Conservation (phyloP, 164 flowering plant genomes). For the Tetrastigma voinierianum region DNA sequence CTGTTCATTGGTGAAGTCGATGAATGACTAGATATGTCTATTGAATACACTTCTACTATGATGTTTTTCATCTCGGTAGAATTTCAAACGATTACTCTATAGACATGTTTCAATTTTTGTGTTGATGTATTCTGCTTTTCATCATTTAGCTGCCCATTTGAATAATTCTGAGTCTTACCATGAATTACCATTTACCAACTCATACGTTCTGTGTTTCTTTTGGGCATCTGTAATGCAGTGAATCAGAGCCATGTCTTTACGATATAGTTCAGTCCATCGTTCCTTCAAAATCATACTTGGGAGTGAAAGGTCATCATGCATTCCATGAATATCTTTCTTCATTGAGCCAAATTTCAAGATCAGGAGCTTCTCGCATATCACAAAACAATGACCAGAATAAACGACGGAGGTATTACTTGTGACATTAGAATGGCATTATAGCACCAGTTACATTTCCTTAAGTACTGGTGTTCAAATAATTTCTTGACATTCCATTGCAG, state of each 20-base stretch:
- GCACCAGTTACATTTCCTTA: background rate
- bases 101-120: background rate
- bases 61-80: no score
- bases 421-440: background rate
- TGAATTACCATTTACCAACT: no score
- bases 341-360: conserved; percentile 63
- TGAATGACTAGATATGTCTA: no score
- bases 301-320: conserved; percentile 50
- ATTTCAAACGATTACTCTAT: no score
- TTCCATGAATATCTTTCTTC: conserved; percentile 73
- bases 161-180: no score
- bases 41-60: no score
- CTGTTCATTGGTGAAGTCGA: no score
- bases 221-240: conserved; percentile 40
- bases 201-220: background rate
- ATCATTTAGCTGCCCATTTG: no score
- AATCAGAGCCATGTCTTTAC: conserved; percentile 28
- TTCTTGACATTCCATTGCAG: conserved; percentile 31
- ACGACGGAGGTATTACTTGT: conserved; percentile 45
- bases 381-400: conserved; percentile 24
- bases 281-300: conserved; percentile 48
- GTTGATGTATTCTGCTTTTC: background rate
- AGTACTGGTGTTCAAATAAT: background rate
- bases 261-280: conserved; percentile 43
- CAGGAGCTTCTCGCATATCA: conserved; percentile 56